Conservation (phyloP, 495 filamentous ascomycete species). For the Chlorociboria aeruginascens region DNA sequence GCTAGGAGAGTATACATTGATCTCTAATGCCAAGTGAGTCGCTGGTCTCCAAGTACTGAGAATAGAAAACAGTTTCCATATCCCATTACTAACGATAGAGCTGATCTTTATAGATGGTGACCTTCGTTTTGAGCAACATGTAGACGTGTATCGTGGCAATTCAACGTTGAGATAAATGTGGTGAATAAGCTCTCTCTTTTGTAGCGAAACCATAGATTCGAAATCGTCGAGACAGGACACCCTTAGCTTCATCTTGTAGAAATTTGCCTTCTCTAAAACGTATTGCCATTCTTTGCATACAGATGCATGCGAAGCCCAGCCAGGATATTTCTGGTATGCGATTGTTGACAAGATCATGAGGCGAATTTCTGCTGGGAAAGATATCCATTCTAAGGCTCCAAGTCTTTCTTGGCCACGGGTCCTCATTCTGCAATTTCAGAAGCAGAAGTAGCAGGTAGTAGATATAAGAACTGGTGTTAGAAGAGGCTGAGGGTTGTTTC, state of each 20-base stretch:
- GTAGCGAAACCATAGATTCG: constrained; percentile 6
- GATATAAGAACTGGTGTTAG: not conserved
- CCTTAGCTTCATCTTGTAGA: constrained; percentile 7
- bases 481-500: not conserved
- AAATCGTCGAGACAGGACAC: constrained; percentile 18
- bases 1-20: constrained; percentile 28
- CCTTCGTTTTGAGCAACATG: constrained; percentile 6
- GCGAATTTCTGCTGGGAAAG: not conserved
- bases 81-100: constrained; percentile 20
- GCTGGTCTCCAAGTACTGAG: constrained; percentile 26
- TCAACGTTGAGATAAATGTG: constrained; percentile 17
- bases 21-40: constrained; percentile 26
- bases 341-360: not conserved
- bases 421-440: not conserved
- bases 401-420: not conserved
- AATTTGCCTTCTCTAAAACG: constrained; percentile 1
- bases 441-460: not conserved
- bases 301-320: not conserved
- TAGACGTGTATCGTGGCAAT: constrained; percentile 14
- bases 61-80: constrained; percentile 24
- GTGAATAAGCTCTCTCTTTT: constrained; percentile 13
- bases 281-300: constrained; percentile 2
- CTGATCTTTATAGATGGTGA: not conserved
- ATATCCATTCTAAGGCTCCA: not conserved
- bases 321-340: not conserved